phyloP scores from a whole-genome alignment of 495 filamentous ascomycete genomes.

The Penicillium cosmopolitanum region DNA sequence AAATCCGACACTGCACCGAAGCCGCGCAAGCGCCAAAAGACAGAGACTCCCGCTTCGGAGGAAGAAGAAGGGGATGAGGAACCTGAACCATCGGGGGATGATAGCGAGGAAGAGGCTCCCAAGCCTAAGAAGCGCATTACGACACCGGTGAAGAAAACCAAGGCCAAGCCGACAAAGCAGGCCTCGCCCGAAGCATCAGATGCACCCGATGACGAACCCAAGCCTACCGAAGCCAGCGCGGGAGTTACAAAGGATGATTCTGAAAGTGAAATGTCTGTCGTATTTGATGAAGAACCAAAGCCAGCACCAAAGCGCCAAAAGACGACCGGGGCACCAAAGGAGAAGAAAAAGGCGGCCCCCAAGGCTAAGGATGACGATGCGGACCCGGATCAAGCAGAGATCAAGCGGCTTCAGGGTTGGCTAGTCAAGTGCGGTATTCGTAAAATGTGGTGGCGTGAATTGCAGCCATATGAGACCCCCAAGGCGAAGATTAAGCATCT shows the following conservation, averaged over 20 bases:
- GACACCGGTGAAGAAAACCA: slow-evolving; percentile 23
- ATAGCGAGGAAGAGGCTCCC: slow-evolving; percentile 32
- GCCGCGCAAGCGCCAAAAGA: slow-evolving; percentile 44
- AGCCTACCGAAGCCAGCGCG: slow-evolving; percentile 27
- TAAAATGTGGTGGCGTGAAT: slow-evolving; percentile 86
- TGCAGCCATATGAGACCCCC: slow-evolving; percentile 71
- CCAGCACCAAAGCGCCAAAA: slow-evolving; percentile 51
- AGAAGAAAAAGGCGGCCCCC: slow-evolving; percentile 38
- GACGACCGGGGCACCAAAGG: slow-evolving; percentile 36
- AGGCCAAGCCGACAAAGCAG: slow-evolving; percentile 32
- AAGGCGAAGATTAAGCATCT: slow-evolving; percentile 86
- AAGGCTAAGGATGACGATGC: slow-evolving; percentile 51
- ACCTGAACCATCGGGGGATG: slow-evolving; percentile 17
- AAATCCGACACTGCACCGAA: slow-evolving; percentile 25
- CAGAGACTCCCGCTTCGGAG: slow-evolving; percentile 33
- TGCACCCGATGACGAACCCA: slow-evolving; percentile 26
- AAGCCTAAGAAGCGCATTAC: slow-evolving; percentile 28
- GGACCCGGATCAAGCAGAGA: slow-evolving; percentile 73
- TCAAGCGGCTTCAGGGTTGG: slow-evolving; percentile 89
- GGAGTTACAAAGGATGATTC: slow-evolving; percentile 55
- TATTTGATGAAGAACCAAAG: slow-evolving; percentile 71
- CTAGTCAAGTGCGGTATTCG: slow-evolving; percentile 91
- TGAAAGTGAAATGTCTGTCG: slow-evolving; percentile 78
- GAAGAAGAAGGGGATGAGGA: slow-evolving; percentile 32
- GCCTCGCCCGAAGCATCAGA: slow-evolving; percentile 27